These are phyloP conservation scores for Penicillium sumatraense DNA, from an alignment of 2,329 filamentous ascomycete species.

Conservation along the genomic window DNA sequence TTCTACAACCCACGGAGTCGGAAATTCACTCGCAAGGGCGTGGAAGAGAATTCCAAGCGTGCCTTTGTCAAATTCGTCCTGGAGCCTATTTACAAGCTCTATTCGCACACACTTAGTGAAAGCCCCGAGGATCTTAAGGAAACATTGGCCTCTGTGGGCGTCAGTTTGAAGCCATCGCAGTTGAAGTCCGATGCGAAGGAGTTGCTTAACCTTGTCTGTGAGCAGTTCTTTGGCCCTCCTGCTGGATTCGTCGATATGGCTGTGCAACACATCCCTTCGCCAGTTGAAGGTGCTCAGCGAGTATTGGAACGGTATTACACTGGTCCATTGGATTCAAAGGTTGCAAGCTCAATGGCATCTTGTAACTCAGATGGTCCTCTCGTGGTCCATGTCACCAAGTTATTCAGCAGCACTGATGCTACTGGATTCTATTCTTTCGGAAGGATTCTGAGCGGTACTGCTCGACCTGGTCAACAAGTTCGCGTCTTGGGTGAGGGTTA, in stretches of 20 bases:
- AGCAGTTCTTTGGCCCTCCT: constrained; percentile 91
- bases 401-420: constrained; percentile 90
- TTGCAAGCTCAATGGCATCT: constrained; percentile 76
- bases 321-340: constrained; percentile 80
- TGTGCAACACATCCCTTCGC: constrained; percentile 85
- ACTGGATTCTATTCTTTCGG: constrained; percentile 89
- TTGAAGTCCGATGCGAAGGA: constrained; percentile 89
- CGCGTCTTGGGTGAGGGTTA: constrained; percentile 94
- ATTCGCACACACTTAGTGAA: constrained; percentile 91
- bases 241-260: constrained; percentile 96
- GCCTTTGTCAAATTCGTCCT: constrained; percentile 94
- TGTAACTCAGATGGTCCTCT: constrained; percentile 91
- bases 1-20: constrained; percentile 92
- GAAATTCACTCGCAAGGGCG: constrained; percentile 85
- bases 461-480: constrained; percentile 78
- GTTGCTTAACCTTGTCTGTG: constrained; percentile 85
- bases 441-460: constrained; percentile 89
- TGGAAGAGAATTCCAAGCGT: constrained; percentile 78
- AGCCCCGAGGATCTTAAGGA: constrained; percentile 81
- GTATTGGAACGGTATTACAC: constrained; percentile 89
- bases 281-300: constrained; percentile 74
- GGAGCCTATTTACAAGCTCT: constrained; percentile 97
- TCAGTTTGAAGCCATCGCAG: constrained; percentile 87
- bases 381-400: constrained; percentile 89
- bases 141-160: constrained; percentile 78